Evolutionary conservation across 768 basidiomycete species (phyloP), one percentile per base, ranked within the genome.

Genomic region (Russula emetica): DNA sequence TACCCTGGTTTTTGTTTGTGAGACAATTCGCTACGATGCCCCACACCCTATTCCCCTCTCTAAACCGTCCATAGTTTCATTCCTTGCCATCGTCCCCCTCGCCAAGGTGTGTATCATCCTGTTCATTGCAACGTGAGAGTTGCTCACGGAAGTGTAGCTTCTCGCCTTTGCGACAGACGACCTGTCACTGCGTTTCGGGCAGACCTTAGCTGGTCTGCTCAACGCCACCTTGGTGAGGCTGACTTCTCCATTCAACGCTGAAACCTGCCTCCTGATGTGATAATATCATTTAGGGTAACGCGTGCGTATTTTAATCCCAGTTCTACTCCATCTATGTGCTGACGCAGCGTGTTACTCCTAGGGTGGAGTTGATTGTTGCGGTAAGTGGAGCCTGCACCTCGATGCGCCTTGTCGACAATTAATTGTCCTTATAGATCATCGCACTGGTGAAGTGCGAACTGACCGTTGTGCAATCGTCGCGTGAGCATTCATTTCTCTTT

Each of bases 81-180:
- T 94, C 71, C 74, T 91, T 49, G 84, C 92, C 10, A 94, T 94
- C 62, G 82, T 94, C 64, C 92, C 92, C 7, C 78, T 94, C 6
- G 92, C 92, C 45, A 90, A 92, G 76, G 88, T 87, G 47, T 38
- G 51, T 26, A 30, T 32, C n/a, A 40, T 24, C 56, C 28, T 57
- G 18, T 38, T 22, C 28, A 24, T 47, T 42, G 34, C 0, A 11
- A 30, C 52, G 32, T 14, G 38, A 40, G 34, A 38, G 1, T 32
- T 8, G 8, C 36, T 64, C 14, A 67, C 66, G 22, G 70, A 34
- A 10, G 20, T 55, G 44, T 53, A 90, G 87, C 74, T 93, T 5
- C 79, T 94, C 2, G 87, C 86, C 1, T 93, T 92, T 70, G 90
- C 90, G 1, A 94, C 92, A 0, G 92, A 94, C 63, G 90, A 94